Base-by-base conservation (phyloP, 805 yeast genomes). In the Saccharomycopsis guyanensis region DNA sequence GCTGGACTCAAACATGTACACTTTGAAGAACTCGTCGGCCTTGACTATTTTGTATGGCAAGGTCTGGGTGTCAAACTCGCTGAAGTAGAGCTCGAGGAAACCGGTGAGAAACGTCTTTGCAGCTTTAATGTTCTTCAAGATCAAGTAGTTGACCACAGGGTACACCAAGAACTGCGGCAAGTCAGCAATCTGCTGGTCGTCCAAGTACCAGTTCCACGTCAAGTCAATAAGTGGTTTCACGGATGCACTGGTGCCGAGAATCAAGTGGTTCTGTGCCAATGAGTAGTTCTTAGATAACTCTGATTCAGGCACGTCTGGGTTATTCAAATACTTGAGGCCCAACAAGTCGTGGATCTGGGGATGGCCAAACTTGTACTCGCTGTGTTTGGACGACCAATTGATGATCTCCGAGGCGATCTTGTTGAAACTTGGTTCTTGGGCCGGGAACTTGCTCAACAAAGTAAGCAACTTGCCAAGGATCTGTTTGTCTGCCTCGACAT, bases 281-380 rank as follows among this genome's bases (percentile, higher is more conserved):
- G 18, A 24, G 25, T 39, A 47, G 34, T 41, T 38, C 35, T 23
- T 35, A 3, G 35, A 15, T 12, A 38, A 43, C 7, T 38, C 15
- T 4, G 37, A 49, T 4, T 39, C 40, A 3, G 33, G 15, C 15
- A 10, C 32, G 10, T 38, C 25, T 10, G 15, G 24, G 31, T 32
- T 59, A 54, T 25, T 67, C 68, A 43, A 78, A 63, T 42, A 86
- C 68, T 59, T 85, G 79, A 31, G 70, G 62, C 2, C 96, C 96
- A 50, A 87, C 70, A 81, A 71, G 54, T 80, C 80, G 58, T 86
- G 87, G 46, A 93, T 66, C 38, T 76, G 78, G 4, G 82, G 73
- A 58, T 87, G 95, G 3, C 96, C 96, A 52, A 75, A 73, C 46
- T 73, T 73, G 45, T 65, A 66, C 0, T 66, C 68, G 3, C 77